Evolutionary conservation across 352 stramenopile species (phyloP).

Genomic region (Globisporangium spinosum): DNA sequence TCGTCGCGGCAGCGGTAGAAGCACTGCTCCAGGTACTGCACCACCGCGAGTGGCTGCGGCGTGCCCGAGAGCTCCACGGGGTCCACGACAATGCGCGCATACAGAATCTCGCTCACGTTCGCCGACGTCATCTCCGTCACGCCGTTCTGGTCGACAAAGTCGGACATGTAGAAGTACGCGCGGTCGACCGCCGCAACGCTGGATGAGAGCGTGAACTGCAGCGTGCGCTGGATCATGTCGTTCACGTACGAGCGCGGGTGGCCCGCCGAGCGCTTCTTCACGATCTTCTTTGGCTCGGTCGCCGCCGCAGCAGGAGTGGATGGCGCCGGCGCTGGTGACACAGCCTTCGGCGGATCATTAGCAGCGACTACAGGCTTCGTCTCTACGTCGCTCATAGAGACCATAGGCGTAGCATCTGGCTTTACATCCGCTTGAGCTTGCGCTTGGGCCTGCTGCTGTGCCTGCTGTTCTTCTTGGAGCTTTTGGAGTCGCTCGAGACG

Average conservation of each 20-base stretch:
- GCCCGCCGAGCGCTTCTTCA: slow-evolving; percentile 23
- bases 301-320: neutral
- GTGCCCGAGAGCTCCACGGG: slow-evolving; percentile 43
- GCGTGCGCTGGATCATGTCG: slow-evolving; percentile 68
- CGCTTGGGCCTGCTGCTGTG: slow-evolving; percentile 4
- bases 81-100: slow-evolving; percentile 62
- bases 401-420: neutral
- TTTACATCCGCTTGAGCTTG: neutral
- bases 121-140: slow-evolving; percentile 22
- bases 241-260: slow-evolving; percentile 56
- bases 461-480: slow-evolving; percentile 43
- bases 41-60: slow-evolving; percentile 49
- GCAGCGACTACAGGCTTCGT: neutral
- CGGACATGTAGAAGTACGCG: slow-evolving; percentile 40
- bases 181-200: slow-evolving; percentile 23
- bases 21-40: slow-evolving; percentile 73
- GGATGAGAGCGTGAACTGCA: slow-evolving; percentile 59
- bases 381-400: neutral
- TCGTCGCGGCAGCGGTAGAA: slow-evolving; percentile 74
- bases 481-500: slow-evolving; percentile 62
- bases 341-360: neutral
- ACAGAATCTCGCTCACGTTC: slow-evolving; percentile 72
- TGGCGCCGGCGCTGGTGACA: neutral
- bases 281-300: slow-evolving; percentile 26
- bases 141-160: slow-evolving; percentile 25